Evolutionary conservation across 31 red algal genomes (phyloP).

Genomic region (Bonnemaisonia californica): DNA sequence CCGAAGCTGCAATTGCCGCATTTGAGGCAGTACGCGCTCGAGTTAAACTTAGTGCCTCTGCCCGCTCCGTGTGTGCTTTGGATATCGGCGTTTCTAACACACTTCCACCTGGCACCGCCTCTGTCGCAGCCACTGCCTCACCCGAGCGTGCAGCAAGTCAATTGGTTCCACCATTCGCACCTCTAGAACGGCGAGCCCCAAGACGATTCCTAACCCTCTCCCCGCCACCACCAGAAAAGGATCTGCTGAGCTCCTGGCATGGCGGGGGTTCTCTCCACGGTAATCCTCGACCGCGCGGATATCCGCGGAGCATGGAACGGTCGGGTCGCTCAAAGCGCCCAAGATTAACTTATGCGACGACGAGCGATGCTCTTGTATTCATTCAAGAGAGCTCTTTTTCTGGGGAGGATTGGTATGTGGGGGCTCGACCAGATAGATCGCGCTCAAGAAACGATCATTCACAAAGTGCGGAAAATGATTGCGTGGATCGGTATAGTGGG

Average conservation of each 20-base stretch:
- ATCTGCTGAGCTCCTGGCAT: constrained; percentile 13
- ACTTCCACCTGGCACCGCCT: constrained; percentile 84
- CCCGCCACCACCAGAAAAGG: constrained; percentile 55
- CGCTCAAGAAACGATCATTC: not conserved
- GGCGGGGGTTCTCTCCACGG: not conserved
- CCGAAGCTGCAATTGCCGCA: constrained; percentile 34
- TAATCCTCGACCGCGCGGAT: constrained; percentile 13
- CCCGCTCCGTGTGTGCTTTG: constrained; percentile 72
- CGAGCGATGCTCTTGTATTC: constrained; percentile 78
- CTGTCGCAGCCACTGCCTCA: constrained; percentile 73
- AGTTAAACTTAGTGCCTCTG: constrained; percentile 62
- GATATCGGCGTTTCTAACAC: constrained; percentile 84
- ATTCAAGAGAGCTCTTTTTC: constrained; percentile 88
- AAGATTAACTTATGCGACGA: constrained; percentile 84
- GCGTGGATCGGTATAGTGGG: constrained; percentile 73
- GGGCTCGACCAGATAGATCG: constrained; percentile 5
- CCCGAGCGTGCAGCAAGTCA: constrained; percentile 72
- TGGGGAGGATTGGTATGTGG: constrained; percentile 58
- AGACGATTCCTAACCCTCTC: constrained; percentile 79
- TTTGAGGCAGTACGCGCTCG: constrained; percentile 54
- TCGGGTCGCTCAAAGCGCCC: constrained; percentile 45
- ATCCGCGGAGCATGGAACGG: constrained; percentile 32
- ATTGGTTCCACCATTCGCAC: constrained; percentile 84
- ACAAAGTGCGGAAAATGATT: constrained; percentile 53
- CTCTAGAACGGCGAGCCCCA: constrained; percentile 75